These are phyloP conservation scores for Garcia nutans DNA, from an alignment of 345 rosid species.

Conservation along the genomic window DNA sequence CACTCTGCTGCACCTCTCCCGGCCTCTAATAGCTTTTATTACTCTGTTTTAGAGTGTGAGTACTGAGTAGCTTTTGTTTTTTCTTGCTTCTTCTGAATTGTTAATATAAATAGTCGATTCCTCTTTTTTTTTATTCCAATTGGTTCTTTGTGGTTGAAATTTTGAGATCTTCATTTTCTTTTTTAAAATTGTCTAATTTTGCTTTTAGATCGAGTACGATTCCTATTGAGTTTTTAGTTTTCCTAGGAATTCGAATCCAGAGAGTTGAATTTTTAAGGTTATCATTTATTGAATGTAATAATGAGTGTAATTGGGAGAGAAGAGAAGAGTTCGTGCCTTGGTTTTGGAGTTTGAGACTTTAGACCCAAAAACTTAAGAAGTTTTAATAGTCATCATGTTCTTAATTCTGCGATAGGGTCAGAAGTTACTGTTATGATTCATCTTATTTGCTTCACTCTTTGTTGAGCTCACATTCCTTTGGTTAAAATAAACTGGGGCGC, in stretches of 20 bases:
- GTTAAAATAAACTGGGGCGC: not conserved
- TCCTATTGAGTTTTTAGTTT: not conserved
- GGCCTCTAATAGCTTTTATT: constrained; percentile 70
- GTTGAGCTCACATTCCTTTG: not conserved
- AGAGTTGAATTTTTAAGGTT: not conserved
- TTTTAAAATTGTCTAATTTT: not conserved
- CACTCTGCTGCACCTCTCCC: constrained; percentile 98
- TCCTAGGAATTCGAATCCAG: not conserved
- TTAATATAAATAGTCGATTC: not conserved
- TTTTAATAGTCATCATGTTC: not conserved
- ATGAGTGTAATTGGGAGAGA: not conserved
- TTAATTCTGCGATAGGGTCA: not conserved
- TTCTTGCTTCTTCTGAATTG: not conserved
- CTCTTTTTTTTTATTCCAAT: not conserved
- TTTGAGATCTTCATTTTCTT: not conserved
- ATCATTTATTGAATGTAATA: not conserved
- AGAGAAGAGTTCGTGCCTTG: too few relatives aligned
- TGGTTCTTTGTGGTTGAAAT: not conserved
- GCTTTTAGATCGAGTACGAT: not conserved
- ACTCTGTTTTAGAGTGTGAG: constrained; percentile 54
- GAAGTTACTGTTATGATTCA: not conserved
- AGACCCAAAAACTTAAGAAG: not conserved
- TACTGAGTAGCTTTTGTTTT: constrained; percentile 25
- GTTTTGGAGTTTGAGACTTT: not conserved
- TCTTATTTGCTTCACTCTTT: not conserved